Evolutionary conservation across 768 basidiomycete species (phyloP), one percentile per base, ranked within the genome.

Genomic region (Cyathus striatus): DNA sequence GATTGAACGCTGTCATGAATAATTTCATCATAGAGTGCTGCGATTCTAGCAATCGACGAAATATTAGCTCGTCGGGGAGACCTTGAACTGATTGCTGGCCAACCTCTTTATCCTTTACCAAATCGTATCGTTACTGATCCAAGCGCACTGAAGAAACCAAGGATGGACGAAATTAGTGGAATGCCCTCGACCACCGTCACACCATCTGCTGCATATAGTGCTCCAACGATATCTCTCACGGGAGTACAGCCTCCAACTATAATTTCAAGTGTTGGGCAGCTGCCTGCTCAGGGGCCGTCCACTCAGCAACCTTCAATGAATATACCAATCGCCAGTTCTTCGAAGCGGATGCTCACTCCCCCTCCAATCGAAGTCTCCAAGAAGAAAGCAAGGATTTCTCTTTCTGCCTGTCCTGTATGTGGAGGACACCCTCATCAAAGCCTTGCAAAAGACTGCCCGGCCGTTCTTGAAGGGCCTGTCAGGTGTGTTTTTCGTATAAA

Each of bases 41-140:
- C 89, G 10, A 75, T 91, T 39, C 60, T 63, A 21, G 78, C 78
- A 5, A 89, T 91, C 47, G 89, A 91, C 44, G 69, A 79, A 45
- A 70, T 78, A 2, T 65, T 91, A 12, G 54, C 69, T 45, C 49
- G 62, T 40, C 76, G 83, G 13, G 82, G 83, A 2, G 69, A 81
- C 32, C 57, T 75, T 1, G 55, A 71, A 38, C 60, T 87, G 17
- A 72, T 88, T 42, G 65, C 62, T 26, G 80, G 78, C 1, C 85
- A 89, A 55, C 83, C 86, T 32, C 66, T 85, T 4, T 69, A 74
- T 48, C 73, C 78, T 9, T 60, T 84, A 12, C 68, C 65, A 34
- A 62, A 55, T n/a, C n/a, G n/a, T n/a, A 38, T 52, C 60, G 7
- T 36, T 18, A n/a, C 35, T 52, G 20, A 42, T 40, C 50, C 23